Evolutionary conservation across 768 basidiomycete species (phyloP), one percentile per base, ranked within the genome.

Genomic region (Tulasnella sp.): DNA sequence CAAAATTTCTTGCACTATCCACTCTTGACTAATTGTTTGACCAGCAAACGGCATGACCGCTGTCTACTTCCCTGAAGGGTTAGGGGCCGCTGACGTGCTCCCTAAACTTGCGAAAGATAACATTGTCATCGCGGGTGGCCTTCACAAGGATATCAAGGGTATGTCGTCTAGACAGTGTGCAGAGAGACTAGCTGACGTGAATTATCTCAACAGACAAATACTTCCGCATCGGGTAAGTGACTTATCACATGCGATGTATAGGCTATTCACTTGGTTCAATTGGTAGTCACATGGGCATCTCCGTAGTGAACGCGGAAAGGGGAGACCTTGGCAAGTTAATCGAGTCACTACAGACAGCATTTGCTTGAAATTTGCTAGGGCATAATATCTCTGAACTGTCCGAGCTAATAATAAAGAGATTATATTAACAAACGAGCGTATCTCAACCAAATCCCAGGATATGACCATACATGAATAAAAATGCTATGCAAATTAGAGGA

Each of bases 31-130:
- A n/a, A 29, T 27, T 35, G 1, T 1, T 29, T 12, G 24, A 27
- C n/a, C 27, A 51, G 92, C 95, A 3, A 93, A 92, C 61, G 92
- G 93, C 34, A 96, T 99, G 95, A 86, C 83, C 5, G 92, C 91
- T 35, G 79, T 87, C 45, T 91, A 87, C 66, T 85, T 77, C 61
- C 95, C 95, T 10, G 74, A 79, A 0, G 91, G 89, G 4, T 61
- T 92, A n/a, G 67, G 67, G 22, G 81, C 85, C 0, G 66, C 76
- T 5, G 87, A 93, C 58, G 65, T 98, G 25, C 56, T 96, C 40
- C 83, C 87, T 5, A 73, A 79, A 40, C 71, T 98, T 24, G 69
- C 70, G 40, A 73, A 79, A 63, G 76, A 74, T 54, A 79, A 77
- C 10, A 71, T 98, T 49, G 73, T 95, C 35, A 78, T 88, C 34